phyloP scores from a whole-genome alignment of 768 basidiomycete genomes.

The Phylloporus scabripes region DNA sequence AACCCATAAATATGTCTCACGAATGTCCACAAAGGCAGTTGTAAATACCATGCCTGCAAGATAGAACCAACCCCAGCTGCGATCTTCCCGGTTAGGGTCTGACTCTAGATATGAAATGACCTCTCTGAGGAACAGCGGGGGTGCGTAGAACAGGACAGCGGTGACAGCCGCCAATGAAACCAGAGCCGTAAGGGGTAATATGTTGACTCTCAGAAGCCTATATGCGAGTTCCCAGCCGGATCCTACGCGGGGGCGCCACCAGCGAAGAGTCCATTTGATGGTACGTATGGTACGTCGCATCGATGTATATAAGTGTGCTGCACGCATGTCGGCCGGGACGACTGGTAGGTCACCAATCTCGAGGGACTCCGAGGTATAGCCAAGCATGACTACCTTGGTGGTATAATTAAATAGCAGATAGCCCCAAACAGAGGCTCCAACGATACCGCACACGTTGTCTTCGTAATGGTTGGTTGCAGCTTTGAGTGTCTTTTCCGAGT shows the following conservation, averaged over 20 bases:
- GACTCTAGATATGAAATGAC: constrained; percentile 63
- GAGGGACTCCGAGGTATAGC: constrained; percentile 63
- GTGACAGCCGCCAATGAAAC: constrained; percentile 47
- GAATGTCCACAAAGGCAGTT: constrained; percentile 37
- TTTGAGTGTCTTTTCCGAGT: constrained; percentile 63
- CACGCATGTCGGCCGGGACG: constrained; percentile 67
- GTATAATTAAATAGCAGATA: constrained; percentile 80
- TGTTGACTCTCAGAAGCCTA: constrained; percentile 57
- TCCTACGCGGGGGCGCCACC: constrained; percentile 56
- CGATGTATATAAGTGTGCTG: constrained; percentile 51
- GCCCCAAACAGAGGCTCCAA: constrained; percentile 42
- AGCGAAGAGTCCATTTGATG: constrained; percentile 45
- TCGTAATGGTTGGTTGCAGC: constrained; percentile 55
- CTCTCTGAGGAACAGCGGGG: constrained; percentile 54
- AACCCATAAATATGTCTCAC: constrained; percentile 29
- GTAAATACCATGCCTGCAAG: constrained; percentile 46
- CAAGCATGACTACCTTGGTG: constrained; percentile 82
- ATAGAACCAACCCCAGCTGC: constrained; percentile 73
- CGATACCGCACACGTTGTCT: constrained; percentile 66
- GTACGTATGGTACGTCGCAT: constrained; percentile 58
- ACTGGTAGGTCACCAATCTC: constrained; percentile 89
- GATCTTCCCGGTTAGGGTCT: constrained; percentile 50
- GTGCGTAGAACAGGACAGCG: constrained; percentile 62
- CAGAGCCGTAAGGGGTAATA: constrained; percentile 35
- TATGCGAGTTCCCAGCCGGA: constrained; percentile 62